Percentiles rank a stretch among this genome's conserved stretches.
Conservation (phyloP, 148 eudicot genomes). For the Silene uniflora region DNA sequence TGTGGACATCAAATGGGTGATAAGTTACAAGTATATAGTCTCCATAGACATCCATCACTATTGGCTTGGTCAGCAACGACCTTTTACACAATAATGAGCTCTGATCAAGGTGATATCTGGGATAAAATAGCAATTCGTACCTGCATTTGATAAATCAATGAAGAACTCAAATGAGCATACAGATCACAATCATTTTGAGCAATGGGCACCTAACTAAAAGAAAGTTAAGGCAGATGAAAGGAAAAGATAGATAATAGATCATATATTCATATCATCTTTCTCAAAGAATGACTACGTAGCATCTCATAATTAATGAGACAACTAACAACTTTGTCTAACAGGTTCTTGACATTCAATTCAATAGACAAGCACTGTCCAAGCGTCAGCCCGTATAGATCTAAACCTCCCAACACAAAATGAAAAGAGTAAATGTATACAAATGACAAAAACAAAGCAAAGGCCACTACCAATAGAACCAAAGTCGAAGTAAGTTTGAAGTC, state of each 20-base stretch:
- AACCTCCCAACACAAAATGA: background rate
- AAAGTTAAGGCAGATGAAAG: background rate
- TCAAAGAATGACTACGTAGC: background rate
- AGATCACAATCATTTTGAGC: background rate
- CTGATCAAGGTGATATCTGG: slow-evolving; percentile 98
- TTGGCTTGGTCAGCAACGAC: slow-evolving; percentile 75
- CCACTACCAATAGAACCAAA: background rate
- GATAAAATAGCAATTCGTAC: slow-evolving; percentile 93
- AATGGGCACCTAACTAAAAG: background rate
- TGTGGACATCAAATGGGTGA: slow-evolving; percentile 90
- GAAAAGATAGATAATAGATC: background rate
- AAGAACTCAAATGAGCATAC: slow-evolving; percentile 5
- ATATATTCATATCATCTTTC: background rate
- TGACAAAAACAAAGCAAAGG: background rate
- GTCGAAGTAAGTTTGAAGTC: background rate
- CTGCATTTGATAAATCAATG: slow-evolving; percentile 42
- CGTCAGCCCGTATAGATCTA: background rate
- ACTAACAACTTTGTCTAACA: background rate
- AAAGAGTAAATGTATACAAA: background rate
- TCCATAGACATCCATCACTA: slow-evolving; percentile 93
- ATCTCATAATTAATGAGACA: background rate
- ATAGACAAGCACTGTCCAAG: background rate
- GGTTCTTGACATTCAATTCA: background rate
- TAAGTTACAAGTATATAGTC: slow-evolving; percentile 89
- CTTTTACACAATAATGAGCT: slow-evolving; percentile 84